Conservation (phyloP, 805 yeast genomes). For the Hanseniaspora meyeri region DNA sequence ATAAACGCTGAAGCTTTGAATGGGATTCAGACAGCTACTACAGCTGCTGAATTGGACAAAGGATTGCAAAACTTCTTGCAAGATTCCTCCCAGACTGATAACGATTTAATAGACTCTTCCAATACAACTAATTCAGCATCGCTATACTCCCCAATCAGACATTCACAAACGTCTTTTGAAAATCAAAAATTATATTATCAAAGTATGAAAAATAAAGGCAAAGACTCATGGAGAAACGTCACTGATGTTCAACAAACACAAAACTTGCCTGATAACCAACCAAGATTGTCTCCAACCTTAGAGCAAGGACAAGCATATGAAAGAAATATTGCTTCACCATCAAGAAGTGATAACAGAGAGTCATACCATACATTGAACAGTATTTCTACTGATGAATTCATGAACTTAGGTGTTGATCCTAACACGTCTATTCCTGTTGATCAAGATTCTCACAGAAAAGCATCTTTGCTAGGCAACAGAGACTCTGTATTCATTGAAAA, state of each 20-base stretch:
- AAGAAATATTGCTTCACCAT: slow-evolving; percentile 20
- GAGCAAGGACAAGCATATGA: slow-evolving; percentile 28
- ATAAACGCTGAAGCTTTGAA: slow-evolving; percentile 19
- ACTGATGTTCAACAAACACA: slow-evolving; percentile 12
- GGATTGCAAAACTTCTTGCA: slow-evolving; percentile 11
- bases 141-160: slow-evolving; percentile 20
- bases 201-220: slow-evolving; percentile 27
- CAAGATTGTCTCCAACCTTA: not conserved
- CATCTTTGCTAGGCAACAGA: slow-evolving; percentile 28
- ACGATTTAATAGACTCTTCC: slow-evolving; percentile 14
- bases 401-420: slow-evolving; percentile 38
- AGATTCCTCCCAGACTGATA: slow-evolving; percentile 16
- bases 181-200: slow-evolving; percentile 25
- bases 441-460: slow-evolving; percentile 34
- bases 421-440: slow-evolving; percentile 50
- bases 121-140: slow-evolving; percentile 22
- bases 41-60: slow-evolving; percentile 13
- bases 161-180: slow-evolving; percentile 10
- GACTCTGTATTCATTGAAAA: slow-evolving; percentile 31
- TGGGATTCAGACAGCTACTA: slow-evolving; percentile 8
- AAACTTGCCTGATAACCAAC: not conserved
- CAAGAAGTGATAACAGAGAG: slow-evolving; percentile 33
- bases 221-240: slow-evolving; percentile 49
- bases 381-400: slow-evolving; percentile 70
- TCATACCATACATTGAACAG: slow-evolving; percentile 68